A percentile compares a stretch with the other conserved stretches of the same genome.
Evolutionary conservation across 106 monocot species (phyloP).

Genomic region (Allium sativum): DNA sequence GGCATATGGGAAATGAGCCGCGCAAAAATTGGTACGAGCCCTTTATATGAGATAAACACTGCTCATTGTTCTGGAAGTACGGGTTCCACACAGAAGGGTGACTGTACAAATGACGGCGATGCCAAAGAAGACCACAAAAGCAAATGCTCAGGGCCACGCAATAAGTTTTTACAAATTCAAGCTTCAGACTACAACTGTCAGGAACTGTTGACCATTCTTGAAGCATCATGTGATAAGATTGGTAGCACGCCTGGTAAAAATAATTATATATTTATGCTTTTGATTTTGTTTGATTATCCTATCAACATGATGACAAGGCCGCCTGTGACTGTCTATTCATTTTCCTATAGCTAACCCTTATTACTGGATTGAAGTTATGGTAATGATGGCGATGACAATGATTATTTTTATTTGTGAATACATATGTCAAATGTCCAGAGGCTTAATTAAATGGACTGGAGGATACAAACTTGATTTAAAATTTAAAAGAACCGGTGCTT

Average conservation of each 20-base stretch:
- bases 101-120: neutral
- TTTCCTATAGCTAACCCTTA: too few relatives aligned
- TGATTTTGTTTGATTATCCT: neutral
- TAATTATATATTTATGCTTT: neutral
- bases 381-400: neutral
- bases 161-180: neutral
- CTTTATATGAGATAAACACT: neutral
- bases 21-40: neutral
- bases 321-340: too few relatives aligned
- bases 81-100: conserved; percentile 1
- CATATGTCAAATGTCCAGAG: neutral
- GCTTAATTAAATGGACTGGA: too few relatives aligned
- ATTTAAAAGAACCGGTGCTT: too few relatives aligned
- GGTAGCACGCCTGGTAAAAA: conserved; percentile 35
- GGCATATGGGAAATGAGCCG: conserved; percentile 71
- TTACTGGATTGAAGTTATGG: too few relatives aligned
- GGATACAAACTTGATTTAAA: too few relatives aligned
- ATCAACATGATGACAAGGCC: too few relatives aligned
- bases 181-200: conserved; percentile 24
- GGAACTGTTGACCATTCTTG: conserved; percentile 52
- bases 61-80: neutral
- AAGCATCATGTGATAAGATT: conserved; percentile 40
- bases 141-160: neutral
- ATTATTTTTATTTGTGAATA: neutral
- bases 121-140: neutral